phyloP scores from a whole-genome alignment of 2,329 filamentous ascomycete genomes.

The Aspergillus hortae region DNA sequence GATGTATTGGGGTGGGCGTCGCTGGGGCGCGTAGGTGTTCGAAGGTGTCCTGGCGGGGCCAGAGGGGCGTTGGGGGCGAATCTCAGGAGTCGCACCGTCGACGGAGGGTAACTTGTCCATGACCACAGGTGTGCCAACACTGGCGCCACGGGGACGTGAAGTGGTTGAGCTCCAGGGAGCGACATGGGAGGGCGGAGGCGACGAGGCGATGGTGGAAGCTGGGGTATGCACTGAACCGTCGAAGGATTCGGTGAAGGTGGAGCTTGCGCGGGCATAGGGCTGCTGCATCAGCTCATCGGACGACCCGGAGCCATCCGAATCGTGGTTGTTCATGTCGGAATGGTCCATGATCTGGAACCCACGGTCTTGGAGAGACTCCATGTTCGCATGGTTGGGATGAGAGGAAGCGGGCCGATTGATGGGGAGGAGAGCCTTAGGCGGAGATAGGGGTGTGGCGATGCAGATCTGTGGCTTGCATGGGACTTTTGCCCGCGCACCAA shows the following conservation, averaged over 20 bases:
- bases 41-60: conserved; percentile 71
- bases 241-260: conserved; percentile 30
- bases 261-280: conserved; percentile 30
- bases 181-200: conserved; percentile 27
- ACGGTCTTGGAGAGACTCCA: conserved; percentile 19
- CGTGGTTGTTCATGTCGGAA: conserved; percentile 37
- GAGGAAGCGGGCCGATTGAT: not conserved
- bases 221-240: conserved; percentile 29
- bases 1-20: conserved; percentile 51
- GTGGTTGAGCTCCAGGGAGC: conserved; percentile 36
- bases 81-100: conserved; percentile 26
- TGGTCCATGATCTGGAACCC: conserved; percentile 40
- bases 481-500: no score
- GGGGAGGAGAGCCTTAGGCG: conserved; percentile 9
- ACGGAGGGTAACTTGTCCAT: conserved; percentile 36
- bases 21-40: conserved; percentile 69
- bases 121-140: conserved; percentile 38
- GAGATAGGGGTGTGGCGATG: conserved; percentile 28
- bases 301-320: conserved; percentile 41
- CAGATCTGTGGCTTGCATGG: conserved; percentile 3
- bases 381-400: conserved; percentile 11
- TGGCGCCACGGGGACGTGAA: conserved; percentile 42
- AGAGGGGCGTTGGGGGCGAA: conserved; percentile 62
- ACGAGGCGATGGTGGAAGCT: conserved; percentile 31
- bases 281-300: conserved; percentile 39